Base-by-base conservation (phyloP, 371 early-diverging fungal genomes). In the Saksenaea oblongispora region DNA sequence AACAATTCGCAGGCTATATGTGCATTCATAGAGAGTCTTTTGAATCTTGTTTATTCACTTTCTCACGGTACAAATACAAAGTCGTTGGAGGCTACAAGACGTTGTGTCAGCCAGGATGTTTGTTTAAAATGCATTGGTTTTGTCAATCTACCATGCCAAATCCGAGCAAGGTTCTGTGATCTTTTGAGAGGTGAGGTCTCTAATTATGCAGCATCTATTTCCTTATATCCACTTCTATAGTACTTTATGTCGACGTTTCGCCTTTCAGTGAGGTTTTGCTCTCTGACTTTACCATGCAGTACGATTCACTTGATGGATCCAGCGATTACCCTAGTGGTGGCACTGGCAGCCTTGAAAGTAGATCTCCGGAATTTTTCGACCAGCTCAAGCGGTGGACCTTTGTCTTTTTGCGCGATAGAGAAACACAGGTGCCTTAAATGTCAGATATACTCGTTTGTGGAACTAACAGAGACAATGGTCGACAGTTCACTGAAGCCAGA, bases 111-210 rank as follows among this genome's bases (percentile, higher is more conserved):
- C 3, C 58, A 77, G 28, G 69, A 81, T 36, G 72, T 75, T 9
- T 84, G 84, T 62, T 44, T 76, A 4, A 51, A 71, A 14, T 78
- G 77, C 26, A 2, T 86, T 14, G 70, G 72, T 22, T 69, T 77
- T 55, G 61, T 69, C 9, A 62, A 64, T 13, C 53, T 86, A 5
- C 84, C 84, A 0, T 59, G 55, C 18, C 62, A 47, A 15, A 64
- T 84, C 8, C 63, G 82, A 15, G 71, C 79, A 1, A 65, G 61
- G 13, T 83, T 76, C 60, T 76, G 78, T 53, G 76, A 84, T 65
- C 42, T 78, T 53, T 51, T 86, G 10, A 59, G 71, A 80, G 81
- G 83, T 82, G 62, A 24, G 4, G 17, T 13, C 5, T 11, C 11
- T 54, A n/a, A 17, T 34, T 14, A 15, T 28, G 47, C n/a, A 54